Evolutionary conservation across 371 early-diverging fungal genomes (phyloP), one percentile per base, ranked within the genome.

Genomic region (Conidiobolus coronatus): DNA sequence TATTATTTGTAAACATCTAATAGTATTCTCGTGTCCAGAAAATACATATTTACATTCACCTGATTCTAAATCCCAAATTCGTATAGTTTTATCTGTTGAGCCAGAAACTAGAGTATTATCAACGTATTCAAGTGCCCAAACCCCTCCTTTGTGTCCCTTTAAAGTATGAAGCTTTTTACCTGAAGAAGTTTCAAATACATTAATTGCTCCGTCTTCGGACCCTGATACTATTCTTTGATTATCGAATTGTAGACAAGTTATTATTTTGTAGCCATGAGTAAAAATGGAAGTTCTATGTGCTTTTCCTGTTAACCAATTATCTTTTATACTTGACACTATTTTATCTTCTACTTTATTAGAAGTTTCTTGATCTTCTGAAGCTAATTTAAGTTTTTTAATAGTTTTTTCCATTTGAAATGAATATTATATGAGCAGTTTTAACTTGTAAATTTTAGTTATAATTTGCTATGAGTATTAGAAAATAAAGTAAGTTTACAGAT

Each of bases 81-180:
- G 73, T 15, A 95, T 85, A 0, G 89, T 86, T 23, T 94, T 73
- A 59, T 99, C 99, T 1, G 93, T 97, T 21, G 91, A 87, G n/a
- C 99, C 99, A 36, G 86, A 86, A 2, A 95, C 90, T 1, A 98
- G 67, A 0, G 83, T 74, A 43, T 84, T 77, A 39, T 80, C 82
- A 34, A 76, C 73, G 51, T 84, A 85, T 49, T 88, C 80, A 45
- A 98, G 67, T 0, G 95, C 86, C 99, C 99, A 98, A 2, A 99
- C 94, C 42, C 99, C 98, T 29, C 97, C 97, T 20, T 85, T 86
- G 60, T 98, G 99, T 6, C 96, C 97, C 13, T 63, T 65, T 17
- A 97, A 68, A 39, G 67, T 65, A 43, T 74, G 64, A 8, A 67
- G 59, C 9, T 74, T 56, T 18, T 63, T 58, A 15, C 95, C 92